These are phyloP conservation scores for Citrus sp. DNA, from an alignment of 345 rosid genomes.

Conservation along the genomic window DNA sequence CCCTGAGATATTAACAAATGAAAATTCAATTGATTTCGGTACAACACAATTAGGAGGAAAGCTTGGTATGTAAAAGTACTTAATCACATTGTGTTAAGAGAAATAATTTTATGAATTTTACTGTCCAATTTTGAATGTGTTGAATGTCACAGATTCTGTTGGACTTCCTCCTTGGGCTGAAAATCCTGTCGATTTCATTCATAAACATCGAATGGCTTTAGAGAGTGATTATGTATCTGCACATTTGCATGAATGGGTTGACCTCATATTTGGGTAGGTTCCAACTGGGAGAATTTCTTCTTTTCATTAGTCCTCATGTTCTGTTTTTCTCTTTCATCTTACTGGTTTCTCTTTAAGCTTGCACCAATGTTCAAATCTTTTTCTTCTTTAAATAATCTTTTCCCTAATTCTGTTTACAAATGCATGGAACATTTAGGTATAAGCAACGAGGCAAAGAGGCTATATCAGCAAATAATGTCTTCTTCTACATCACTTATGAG, in stretches of 20 bases:
- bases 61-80: conserved; percentile 59
- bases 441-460: conserved; percentile 99
- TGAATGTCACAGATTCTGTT: conserved; percentile 66
- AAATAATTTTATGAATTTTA: neutral
- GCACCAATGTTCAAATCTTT: neutral
- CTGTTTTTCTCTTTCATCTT: neutral
- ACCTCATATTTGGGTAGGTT: conserved; percentile 91
- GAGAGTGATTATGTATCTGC: conserved; percentile 97
- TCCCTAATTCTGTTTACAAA: neutral
- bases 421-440: conserved; percentile 48
- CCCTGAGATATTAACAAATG: conserved; percentile 90
- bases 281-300: neutral
- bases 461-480: conserved; percentile 85
- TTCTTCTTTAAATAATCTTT: neutral
- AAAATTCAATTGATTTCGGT: conserved; percentile 84
- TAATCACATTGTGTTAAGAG: conserved; percentile 15
- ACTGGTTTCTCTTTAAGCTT: neutral
- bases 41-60: conserved; percentile 89
- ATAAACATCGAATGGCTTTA: conserved; percentile 89
- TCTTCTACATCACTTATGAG: conserved; percentile 96
- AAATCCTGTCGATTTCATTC: conserved; percentile 88
- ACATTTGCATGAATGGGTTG: conserved; percentile 98
- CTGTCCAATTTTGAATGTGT: conserved; percentile 12
- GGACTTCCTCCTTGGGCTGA: conserved; percentile 96
- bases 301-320: neutral